These are phyloP conservation scores for Fraxinus quadrangulata DNA, from an alignment of 257 asterid genomes.

Conservation along the genomic window DNA sequence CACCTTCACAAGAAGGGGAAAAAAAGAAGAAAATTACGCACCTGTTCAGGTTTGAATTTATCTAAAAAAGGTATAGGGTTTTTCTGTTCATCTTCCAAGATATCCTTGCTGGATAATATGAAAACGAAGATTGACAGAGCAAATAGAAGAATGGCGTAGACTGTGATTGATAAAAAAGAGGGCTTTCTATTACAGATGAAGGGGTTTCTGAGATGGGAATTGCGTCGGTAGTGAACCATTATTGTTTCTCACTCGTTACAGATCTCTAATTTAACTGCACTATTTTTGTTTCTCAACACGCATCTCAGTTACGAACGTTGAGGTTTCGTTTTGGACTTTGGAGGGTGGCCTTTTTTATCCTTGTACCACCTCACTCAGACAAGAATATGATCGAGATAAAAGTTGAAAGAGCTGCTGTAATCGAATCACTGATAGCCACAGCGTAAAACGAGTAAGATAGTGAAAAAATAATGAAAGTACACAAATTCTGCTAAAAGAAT, in stretches of 20 bases:
- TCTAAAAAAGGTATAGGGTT: constrained; percentile 37
- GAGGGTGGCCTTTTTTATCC: neutral
- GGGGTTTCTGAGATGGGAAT: constrained; percentile 33
- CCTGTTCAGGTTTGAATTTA: constrained; percentile 44
- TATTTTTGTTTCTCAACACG: neutral
- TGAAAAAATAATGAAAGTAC: too few relatives aligned
- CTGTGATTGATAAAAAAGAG: constrained; percentile 46
- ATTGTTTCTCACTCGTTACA: constrained; percentile 10
- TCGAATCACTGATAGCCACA: too few relatives aligned
- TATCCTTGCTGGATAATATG: constrained; percentile 58
- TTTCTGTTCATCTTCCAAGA: constrained; percentile 49
- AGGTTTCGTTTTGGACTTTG: neutral
- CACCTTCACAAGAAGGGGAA: neutral
- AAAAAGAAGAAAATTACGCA: neutral
- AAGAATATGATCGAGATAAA: neutral
- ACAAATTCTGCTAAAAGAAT: too few relatives aligned
- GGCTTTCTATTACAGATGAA: constrained; percentile 43
- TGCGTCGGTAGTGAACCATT: constrained; percentile 51
- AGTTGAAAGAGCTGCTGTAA: too few relatives aligned
- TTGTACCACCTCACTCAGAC: neutral
- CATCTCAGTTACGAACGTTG: neutral
- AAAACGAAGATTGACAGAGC: constrained; percentile 65
- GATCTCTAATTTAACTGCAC: too few relatives aligned
- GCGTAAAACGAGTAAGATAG: too few relatives aligned
- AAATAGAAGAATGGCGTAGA: constrained; percentile 55